Evolutionary conservation across 2,329 filamentous ascomycete genomes (phyloP).

Genomic region (Ophiostoma montium): DNA sequence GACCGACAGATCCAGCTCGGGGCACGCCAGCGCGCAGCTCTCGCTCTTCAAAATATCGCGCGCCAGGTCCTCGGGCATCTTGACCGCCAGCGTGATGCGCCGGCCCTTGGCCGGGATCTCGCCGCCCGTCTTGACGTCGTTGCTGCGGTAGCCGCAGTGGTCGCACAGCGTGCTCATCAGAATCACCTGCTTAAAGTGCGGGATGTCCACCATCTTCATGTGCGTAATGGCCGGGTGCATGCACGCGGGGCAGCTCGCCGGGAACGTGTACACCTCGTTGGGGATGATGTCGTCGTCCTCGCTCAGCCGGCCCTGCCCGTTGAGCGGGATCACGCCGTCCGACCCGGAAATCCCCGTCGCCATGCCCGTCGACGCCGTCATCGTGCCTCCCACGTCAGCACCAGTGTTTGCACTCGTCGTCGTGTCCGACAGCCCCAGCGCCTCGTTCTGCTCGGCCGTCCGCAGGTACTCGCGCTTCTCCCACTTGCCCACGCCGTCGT

Average conservation of each 20-base stretch:
- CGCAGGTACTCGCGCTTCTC: constrained; percentile 71
- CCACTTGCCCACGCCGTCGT: constrained; percentile 75
- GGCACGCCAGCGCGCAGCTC: constrained; percentile 73
- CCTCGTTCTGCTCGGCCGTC: constrained; percentile 72
- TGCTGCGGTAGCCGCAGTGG: constrained; percentile 83
- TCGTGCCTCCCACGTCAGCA: constrained; percentile 26
- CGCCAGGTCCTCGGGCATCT: constrained; percentile 57
- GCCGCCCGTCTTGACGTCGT: constrained; percentile 95
- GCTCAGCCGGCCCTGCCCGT: constrained; percentile 23
- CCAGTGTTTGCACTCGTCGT: constrained; percentile 22
- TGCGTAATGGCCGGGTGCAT: constrained; percentile 74
- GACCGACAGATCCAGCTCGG: constrained; percentile 74
- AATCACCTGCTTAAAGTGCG: constrained; percentile 93
- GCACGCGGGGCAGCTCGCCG: constrained; percentile 83
- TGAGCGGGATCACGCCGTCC: constrained; percentile 37
- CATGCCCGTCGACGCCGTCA: constrained; percentile 10
- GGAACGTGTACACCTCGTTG: constrained; percentile 86
- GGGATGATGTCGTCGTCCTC: constrained; percentile 71
- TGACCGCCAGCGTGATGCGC: constrained; percentile 65
- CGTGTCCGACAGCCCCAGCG: constrained; percentile 60
- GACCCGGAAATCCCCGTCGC: constrained; percentile 24
- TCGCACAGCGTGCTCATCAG: constrained; percentile 91
- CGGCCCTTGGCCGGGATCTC: constrained; percentile 77
- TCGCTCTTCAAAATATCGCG: constrained; percentile 95
- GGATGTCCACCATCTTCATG: constrained; percentile 98